Conservation (phyloP, 202 grass and related monocot species). For the Cymbopogon flexuosus region DNA sequence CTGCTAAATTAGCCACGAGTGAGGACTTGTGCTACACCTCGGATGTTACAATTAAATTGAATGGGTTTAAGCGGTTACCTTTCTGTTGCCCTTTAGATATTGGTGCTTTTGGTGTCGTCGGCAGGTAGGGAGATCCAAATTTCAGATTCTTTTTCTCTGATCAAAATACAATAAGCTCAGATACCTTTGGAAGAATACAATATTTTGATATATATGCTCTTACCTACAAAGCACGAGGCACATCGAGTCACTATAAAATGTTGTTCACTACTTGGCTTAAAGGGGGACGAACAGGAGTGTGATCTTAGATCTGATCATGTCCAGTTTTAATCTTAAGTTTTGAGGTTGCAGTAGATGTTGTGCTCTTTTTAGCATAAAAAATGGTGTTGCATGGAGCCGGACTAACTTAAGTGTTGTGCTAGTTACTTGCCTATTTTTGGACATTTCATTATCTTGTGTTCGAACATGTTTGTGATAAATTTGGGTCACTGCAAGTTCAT, state of each 20-base stretch:
- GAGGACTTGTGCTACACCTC: not conserved
- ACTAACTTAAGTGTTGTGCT: not conserved
- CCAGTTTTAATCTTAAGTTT: not conserved
- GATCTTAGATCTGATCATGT: conserved; percentile 25
- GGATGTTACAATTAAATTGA: not conserved
- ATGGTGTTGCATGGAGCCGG: not conserved
- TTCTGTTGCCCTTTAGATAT: not conserved
- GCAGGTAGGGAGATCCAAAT: not conserved
- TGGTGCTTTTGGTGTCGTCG: not conserved
- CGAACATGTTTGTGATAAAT: not conserved
- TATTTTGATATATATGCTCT: conserved; percentile 10
- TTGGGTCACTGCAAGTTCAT: not conserved
- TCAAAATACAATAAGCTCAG: not conserved
- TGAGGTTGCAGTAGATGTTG: not conserved
- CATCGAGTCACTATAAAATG: not conserved
- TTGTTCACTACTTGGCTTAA: not conserved
- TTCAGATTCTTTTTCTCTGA: not conserved
- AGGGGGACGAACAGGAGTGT: not conserved
- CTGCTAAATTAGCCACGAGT: not conserved
- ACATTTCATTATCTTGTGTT: conserved; percentile 26
- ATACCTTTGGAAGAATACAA: not conserved
- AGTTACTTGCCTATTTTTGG: not conserved
- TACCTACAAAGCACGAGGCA: not conserved
- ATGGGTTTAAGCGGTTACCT: not conserved
- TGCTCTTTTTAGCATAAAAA: not conserved